Base-by-base conservation (phyloP, 495 filamentous ascomycete genomes). In the Trichoderma virens region DNA sequence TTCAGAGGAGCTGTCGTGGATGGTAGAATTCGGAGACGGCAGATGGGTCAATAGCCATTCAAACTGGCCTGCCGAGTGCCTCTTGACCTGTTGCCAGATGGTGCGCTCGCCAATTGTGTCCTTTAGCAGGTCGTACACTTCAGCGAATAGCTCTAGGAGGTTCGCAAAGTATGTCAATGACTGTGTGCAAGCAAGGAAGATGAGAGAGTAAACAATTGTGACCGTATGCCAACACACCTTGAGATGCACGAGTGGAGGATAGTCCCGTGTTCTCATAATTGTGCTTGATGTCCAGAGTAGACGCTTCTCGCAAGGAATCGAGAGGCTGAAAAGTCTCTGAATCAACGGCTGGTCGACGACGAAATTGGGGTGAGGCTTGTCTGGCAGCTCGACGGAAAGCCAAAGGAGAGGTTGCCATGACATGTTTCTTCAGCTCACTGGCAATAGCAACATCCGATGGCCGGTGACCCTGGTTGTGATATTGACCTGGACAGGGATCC, bases 61-160 rank as follows among this genome's bases (percentile, higher is more conserved):
- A 67, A 76, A 84, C 71, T 78, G 76, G 75, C 82, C 79, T 74
- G 77, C 74, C 66, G 78, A 75, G 71, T 81, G 79, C 68, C 80
- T 80, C n/a, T 64, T 64, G 14, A 66, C 27, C 65, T 73, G 71
- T 20, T 70, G 11, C 51, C 51, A 56, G 51, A 56, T 28, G 25
- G 51, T 28, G 9, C 51, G 9, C 27, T 56, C 51, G 27, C 23
- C 3, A 27, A 56, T 9, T 16, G 25, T 68, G 62, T 59, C 64
- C 30, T 35, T 61, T 20, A 45, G 27, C 18, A 62, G 60, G 14
- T 65, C 64, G 27, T 28, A 56, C 9, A 56, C 23, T 56, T 27
- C 51, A 30, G 25, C 23, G 23, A 28, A 28, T 9, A 23, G 51
- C 27, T 56, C 51, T 56, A 56, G 11, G 1, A 30, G 51, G 30